Percentiles rank a stretch among this genome's conserved stretches.
Evolutionary conservation across 129 eudicot genomes (phyloP).

Genomic region (Dittrichia graveolens): DNA sequence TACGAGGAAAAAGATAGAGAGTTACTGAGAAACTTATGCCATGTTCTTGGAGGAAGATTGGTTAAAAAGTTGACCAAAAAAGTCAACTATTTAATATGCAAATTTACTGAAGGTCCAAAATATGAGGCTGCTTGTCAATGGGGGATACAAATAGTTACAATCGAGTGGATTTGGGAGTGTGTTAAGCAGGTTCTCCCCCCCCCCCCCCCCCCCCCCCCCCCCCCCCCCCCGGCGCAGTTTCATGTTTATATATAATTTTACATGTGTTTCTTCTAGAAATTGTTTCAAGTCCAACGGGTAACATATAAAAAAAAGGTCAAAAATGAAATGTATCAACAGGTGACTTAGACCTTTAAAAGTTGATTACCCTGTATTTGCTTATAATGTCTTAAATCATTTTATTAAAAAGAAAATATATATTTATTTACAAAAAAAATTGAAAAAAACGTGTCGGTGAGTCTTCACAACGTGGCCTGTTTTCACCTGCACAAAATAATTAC

Average conservation of each 20-base stretch:
- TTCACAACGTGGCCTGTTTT: background rate
- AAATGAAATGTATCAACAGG: background rate
- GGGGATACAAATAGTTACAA: constrained; percentile 66
- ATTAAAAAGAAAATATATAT: background rate
- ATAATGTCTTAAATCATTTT: background rate
- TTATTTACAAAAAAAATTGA: background rate
- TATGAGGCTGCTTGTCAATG: constrained; percentile 72
- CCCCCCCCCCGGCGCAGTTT: background rate
- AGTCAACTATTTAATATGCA: constrained; percentile 76
- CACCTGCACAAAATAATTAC: background rate
- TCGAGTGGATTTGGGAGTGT: constrained; percentile 87
- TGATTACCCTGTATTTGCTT: background rate
- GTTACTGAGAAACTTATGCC: constrained; percentile 81
- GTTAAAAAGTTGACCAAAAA: constrained; percentile 53
- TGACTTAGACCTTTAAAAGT: constrained; percentile 6
- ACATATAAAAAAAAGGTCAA: background rate
- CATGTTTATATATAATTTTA: background rate
- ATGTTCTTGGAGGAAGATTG: constrained; percentile 76
- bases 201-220: background rate
- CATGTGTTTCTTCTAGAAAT: constrained; percentile 3
- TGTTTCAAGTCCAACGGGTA: constrained; percentile 8
- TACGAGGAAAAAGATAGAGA: constrained; percentile 66
- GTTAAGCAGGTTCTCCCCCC: constrained; percentile 59
- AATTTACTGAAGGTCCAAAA: constrained; percentile 71
- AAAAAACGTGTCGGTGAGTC: background rate